Evolutionary conservation across 352 stramenopile species (phyloP).

Genomic region (Pythium utonaiense): DNA sequence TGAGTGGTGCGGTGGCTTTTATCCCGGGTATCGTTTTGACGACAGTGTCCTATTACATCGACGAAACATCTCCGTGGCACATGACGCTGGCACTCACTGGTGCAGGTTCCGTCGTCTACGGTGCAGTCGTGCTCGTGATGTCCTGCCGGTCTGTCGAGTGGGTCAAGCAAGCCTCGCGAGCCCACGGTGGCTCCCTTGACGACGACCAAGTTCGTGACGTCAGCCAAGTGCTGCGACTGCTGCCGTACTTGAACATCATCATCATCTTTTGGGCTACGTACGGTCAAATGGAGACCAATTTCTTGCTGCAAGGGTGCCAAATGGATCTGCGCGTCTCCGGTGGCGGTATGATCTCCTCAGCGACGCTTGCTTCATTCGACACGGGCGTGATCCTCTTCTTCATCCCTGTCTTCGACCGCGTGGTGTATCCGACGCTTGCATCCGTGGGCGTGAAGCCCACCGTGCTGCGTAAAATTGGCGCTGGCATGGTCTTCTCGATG

Average conservation of each 20-base stretch:
- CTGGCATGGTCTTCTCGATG: conserved; percentile 74
- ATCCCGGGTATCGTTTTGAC: conserved; percentile 69
- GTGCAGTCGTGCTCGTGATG: conserved; percentile 53
- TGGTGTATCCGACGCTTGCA: conserved; percentile 71
- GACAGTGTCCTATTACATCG: conserved; percentile 74
- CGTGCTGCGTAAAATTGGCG: conserved; percentile 81
- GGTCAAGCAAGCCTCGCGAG: conserved; percentile 37
- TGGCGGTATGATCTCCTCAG: conserved; percentile 60
- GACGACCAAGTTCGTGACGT: conserved; percentile 57
- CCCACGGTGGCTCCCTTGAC: conserved; percentile 47
- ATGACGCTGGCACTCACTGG: conserved; percentile 53
- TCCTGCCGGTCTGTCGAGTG: conserved; percentile 55
- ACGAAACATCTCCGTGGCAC: conserved; percentile 39
- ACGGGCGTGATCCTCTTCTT: conserved; percentile 86
- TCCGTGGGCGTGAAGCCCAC: conserved; percentile 57
- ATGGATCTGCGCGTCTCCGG: conserved; percentile 43
- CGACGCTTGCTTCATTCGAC: conserved; percentile 86
- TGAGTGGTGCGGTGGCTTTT: conserved; percentile 64
- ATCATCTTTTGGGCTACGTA: conserved; percentile 85
- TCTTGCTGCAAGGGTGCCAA: conserved; percentile 66
- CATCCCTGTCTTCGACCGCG: conserved; percentile 82
- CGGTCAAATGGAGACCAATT: conserved; percentile 78
- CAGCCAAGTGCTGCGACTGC: conserved; percentile 60
- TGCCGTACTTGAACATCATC: conserved; percentile 76
- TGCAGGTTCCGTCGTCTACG: conserved; percentile 52